Evolutionary conservation across 306 rosid species (phyloP).

Genomic region (Acacia confusa): DNA sequence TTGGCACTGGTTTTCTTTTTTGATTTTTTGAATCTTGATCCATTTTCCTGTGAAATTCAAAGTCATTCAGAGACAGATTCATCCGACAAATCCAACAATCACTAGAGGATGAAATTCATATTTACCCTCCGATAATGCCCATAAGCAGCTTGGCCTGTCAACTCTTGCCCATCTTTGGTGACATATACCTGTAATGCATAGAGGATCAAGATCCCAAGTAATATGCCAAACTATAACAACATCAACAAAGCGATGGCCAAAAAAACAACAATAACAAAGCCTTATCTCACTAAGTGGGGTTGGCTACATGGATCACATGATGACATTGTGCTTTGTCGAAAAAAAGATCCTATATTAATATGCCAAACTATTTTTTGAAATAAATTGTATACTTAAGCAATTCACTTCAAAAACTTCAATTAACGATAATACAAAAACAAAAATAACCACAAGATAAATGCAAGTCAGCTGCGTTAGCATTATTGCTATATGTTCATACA

Average conservation of each 20-base stretch:
- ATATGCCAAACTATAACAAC: not conserved
- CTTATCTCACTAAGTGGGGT: no score
- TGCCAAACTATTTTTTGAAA: conserved; percentile 13
- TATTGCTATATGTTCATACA: not conserved
- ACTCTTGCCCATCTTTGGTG: conserved; percentile 66
- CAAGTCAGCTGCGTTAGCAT: not conserved
- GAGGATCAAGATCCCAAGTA: conserved; percentile 28
- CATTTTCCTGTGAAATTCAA: conserved; percentile 63
- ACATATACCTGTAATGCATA: conserved; percentile 67
- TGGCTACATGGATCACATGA: no score
- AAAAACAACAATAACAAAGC: no score
- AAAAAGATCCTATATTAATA: not conserved
- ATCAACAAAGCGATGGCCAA: no score
- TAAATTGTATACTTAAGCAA: not conserved
- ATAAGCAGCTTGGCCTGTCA: conserved; percentile 68
- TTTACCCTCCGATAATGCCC: conserved; percentile 64
- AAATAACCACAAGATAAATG: not conserved
- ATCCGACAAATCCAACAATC: conserved; percentile 3
- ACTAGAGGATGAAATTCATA: not conserved
- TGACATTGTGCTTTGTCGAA: no score
- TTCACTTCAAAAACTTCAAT: not conserved
- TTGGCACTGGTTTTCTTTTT: conserved; percentile 54
- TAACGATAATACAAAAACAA: not conserved
- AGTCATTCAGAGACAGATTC: conserved; percentile 31
- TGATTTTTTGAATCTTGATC: conserved; percentile 46